A percentile compares a stretch with the other conserved stretches of the same genome.
These are phyloP conservation scores for Russula compacta DNA, from an alignment of 768 basidiomycete species.

Conservation along the genomic window DNA sequence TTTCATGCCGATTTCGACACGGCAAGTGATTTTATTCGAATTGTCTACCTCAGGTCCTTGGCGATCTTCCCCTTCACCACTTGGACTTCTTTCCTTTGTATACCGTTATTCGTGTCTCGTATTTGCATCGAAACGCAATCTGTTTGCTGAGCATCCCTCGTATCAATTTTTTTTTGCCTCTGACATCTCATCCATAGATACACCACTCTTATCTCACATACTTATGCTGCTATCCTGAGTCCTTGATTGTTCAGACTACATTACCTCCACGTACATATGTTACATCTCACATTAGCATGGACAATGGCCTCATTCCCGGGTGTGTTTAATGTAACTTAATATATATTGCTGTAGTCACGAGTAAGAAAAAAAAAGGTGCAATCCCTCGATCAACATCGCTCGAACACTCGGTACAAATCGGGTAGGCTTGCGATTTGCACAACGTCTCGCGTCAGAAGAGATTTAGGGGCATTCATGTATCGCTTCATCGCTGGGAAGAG, in stretches of 20 bases:
- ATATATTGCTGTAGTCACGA: constrained; percentile 4
- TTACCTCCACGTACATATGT: neutral
- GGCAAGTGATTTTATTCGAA: neutral
- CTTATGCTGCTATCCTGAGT: constrained; percentile 1
- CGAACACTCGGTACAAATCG: constrained; percentile 90
- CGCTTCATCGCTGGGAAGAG: constrained; percentile 80
- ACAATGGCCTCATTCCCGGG: neutral
- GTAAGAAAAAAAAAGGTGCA: neutral
- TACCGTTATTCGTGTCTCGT: neutral
- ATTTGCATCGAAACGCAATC: neutral
- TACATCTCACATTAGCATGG: neutral
- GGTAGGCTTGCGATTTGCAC: constrained; percentile 85
- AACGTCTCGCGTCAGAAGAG: constrained; percentile 61
- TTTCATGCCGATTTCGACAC: neutral
- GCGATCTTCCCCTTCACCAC: neutral
- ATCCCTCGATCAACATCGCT: constrained; percentile 54
- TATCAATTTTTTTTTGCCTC: neutral
- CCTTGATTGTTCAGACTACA: constrained; percentile 3
- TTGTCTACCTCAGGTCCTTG: neutral
- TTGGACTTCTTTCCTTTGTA: neutral
- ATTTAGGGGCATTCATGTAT: constrained; percentile 61
- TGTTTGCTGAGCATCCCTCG: neutral
- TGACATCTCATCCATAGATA: neutral
- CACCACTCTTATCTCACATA: neutral
- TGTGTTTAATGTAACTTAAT: constrained; percentile 12